These are phyloP conservation scores for Pyracantha coccinea DNA, from an alignment of 331 rosid species.

Conservation along the genomic window DNA sequence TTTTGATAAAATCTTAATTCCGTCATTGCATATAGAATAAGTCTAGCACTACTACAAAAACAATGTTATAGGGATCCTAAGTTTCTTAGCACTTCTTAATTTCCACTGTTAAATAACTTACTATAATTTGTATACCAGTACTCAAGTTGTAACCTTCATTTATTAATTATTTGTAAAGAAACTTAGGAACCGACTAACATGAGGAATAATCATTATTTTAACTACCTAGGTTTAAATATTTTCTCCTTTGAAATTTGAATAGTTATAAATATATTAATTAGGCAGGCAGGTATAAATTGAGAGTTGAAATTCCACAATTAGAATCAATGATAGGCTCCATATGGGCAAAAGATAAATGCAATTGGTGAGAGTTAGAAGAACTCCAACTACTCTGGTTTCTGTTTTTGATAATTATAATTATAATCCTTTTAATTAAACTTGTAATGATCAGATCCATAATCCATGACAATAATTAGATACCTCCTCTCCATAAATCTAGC, in stretches of 20 bases:
- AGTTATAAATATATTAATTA: not conserved
- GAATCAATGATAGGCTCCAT: not conserved
- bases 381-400: not conserved
- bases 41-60: too few species aligned
- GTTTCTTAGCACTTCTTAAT: too few species aligned
- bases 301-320: not conserved
- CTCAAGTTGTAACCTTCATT: not conserved
- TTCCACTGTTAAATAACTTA: too few species aligned
- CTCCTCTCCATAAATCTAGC: not conserved
- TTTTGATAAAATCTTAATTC: too few species aligned
- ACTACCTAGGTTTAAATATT: not conserved
- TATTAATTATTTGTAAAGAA: not conserved
- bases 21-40: too few species aligned
- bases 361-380: not conserved
- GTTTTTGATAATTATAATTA: not conserved
- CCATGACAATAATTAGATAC: not conserved
- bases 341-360: constrained; percentile 2
- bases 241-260: not conserved
- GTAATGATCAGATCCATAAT: too few species aligned
- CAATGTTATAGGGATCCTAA: too few species aligned
- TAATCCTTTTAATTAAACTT: not conserved
- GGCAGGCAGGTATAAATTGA: not conserved
- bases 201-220: not conserved
- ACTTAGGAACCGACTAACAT: not conserved
- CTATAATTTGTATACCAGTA: not conserved